Percentiles rank a stretch among this genome's conserved stretches.
phyloP scores from a whole-genome alignment of 345 rosid species.

The Eucalyptus viminalis region DNA sequence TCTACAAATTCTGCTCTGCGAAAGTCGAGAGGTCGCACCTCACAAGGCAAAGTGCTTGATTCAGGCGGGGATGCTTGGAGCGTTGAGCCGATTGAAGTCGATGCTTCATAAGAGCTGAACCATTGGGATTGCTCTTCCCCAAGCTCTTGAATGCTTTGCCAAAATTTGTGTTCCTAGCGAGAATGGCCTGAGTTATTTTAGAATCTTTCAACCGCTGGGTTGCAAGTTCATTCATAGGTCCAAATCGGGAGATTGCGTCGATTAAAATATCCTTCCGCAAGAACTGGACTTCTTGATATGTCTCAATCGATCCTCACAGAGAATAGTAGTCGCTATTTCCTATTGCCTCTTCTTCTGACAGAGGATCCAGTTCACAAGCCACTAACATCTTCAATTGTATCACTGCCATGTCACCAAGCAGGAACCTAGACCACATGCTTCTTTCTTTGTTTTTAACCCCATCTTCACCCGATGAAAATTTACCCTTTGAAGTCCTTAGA shows the following conservation, averaged over 20 bases:
- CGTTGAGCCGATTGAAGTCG: conserved; percentile 4
- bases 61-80: background rate
- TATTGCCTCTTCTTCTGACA: no score
- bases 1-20: conserved; percentile 69
- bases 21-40: conserved; percentile 45
- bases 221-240: conserved; percentile 48
- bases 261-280: conserved; percentile 44
- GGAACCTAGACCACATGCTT: no score
- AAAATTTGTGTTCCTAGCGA: conserved; percentile 24
- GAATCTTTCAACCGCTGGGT: conserved; percentile 25
- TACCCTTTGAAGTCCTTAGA: no score
- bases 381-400: no score
- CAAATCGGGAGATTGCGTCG: conserved; percentile 42
- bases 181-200: conserved; percentile 21
- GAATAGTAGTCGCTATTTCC: background rate
- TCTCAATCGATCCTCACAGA: no score
- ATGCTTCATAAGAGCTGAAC: conserved; percentile 28
- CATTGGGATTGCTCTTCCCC: conserved; percentile 40
- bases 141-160: conserved; percentile 47
- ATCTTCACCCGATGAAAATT: no score
- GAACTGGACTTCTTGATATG: conserved; percentile 24
- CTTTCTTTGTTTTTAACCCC: no score
- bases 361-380: no score
- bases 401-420: no score
- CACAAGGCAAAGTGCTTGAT: conserved; percentile 4